A percentile compares a stretch with the other conserved stretches of the same genome.
phyloP scores from a whole-genome alignment of 2,329 filamentous ascomycete genomes.

The Aspergillus amoenus region DNA sequence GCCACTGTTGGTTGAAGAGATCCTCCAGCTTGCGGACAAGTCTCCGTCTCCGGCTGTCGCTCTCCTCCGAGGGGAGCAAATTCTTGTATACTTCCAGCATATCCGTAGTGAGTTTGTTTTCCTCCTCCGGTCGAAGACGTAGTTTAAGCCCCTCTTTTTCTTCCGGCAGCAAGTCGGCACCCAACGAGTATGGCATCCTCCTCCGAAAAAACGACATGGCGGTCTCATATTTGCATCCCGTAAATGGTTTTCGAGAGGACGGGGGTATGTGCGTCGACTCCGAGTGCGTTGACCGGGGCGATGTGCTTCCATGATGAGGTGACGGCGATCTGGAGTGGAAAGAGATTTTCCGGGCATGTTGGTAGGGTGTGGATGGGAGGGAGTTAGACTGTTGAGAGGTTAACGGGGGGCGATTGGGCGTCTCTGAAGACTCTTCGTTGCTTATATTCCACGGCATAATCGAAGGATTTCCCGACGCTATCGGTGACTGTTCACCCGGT shows the following conservation, averaged over 20 bases:
- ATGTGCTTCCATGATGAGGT: constrained; percentile 74
- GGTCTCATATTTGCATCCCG: constrained; percentile 85
- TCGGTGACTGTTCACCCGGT: constrained; percentile 43
- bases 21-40: constrained; percentile 86
- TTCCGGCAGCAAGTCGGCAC: constrained; percentile 73
- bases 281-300: constrained; percentile 85
- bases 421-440: constrained; percentile 34
- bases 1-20: constrained; percentile 88
- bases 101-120: constrained; percentile 72
- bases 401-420: constrained; percentile 49
- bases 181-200: constrained; percentile 87
- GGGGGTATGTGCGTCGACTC: constrained; percentile 77
- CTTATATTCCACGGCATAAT: constrained; percentile 43
- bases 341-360: constrained; percentile 79
- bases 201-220: constrained; percentile 76
- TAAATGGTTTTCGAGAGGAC: constrained; percentile 64
- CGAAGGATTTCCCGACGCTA: constrained; percentile 40
- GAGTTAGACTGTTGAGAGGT: constrained; percentile 75
- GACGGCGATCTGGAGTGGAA: constrained; percentile 79
- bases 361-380: constrained; percentile 88
- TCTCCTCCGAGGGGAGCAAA: constrained; percentile 77
- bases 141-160: constrained; percentile 68
- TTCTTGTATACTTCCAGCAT: constrained; percentile 82
- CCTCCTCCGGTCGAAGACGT: constrained; percentile 69
- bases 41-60: constrained; percentile 70